phyloP scores from a whole-genome alignment of 164 flowering plant genomes.

The Vitis rupestris region DNA sequence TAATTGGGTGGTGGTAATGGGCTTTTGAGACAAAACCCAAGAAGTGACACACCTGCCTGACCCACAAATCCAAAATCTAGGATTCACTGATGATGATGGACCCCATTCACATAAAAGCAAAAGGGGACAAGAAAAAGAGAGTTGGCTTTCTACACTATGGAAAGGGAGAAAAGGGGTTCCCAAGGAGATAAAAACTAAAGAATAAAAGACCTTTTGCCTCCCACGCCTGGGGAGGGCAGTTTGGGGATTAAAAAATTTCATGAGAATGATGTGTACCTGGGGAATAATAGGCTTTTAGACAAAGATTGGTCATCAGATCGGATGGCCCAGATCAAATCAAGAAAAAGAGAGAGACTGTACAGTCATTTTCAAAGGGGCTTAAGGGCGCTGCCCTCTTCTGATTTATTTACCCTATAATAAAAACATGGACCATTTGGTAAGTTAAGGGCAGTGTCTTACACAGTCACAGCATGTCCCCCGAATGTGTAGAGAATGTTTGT shows the following conservation, averaged over 20 bases:
- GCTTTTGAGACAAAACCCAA: too few species aligned
- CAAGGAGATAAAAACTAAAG: neutral
- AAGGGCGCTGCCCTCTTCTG: neutral
- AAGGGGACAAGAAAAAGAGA: slow-evolving; percentile 9
- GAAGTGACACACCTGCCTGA: too few species aligned
- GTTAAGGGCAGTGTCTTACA: slow-evolving; percentile 69
- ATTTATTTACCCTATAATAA: neutral
- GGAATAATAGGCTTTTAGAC: neutral
- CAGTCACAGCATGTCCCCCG: slow-evolving; percentile 99
- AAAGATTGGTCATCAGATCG: slow-evolving; percentile 26
- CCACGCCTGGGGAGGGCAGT: slow-evolving; percentile 31
- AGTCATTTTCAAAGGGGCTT: slow-evolving; percentile 32
- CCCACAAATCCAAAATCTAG: neutral
- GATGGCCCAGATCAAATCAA: slow-evolving; percentile 28
- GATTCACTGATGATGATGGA: neutral
- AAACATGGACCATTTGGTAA: slow-evolving; percentile 4
- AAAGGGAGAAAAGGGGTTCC: slow-evolving; percentile 8
- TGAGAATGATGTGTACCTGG: neutral
- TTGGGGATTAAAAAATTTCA: slow-evolving; percentile 2
- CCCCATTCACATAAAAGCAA: slow-evolving; percentile 13
- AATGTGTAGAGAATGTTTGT: slow-evolving; percentile 99
- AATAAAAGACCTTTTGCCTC: slow-evolving; percentile 20
- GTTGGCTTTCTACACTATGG: slow-evolving; percentile 25
- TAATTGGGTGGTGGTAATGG: too few species aligned
- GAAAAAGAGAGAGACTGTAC: neutral